Base-by-base conservation (phyloP, 108 stramenopile genomes). In the Pseudonitzschia pungens region DNA sequence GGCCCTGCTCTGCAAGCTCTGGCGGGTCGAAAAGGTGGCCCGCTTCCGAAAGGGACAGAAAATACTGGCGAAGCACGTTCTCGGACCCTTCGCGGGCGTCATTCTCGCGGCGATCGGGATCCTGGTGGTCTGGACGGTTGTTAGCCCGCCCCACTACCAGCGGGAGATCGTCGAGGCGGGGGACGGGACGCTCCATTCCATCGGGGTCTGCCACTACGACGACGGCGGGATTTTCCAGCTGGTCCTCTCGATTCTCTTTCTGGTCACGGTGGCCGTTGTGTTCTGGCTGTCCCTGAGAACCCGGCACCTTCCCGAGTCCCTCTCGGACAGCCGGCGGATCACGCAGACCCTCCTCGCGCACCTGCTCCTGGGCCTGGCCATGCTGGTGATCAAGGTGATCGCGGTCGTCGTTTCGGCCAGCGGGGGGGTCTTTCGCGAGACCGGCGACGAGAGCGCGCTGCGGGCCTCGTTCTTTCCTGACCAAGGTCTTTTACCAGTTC, bases 1-100 rank as follows among this genome's bases (percentile, higher is more conserved):
- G 71, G 71, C 71, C 20, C 29, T 72, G 40, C 45, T 72, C 59
- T 72, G 57, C 36, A 72, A 72, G 60, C 59, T 72, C 53, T 72
- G 32, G 26, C 40, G 71, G 28, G 60, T 72, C 27, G 56, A 72
- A 43, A 72, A 62, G 44, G 71, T 72, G 11, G 59, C 59, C 20
- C 71, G 44, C 36, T 28, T 60, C 14, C 58, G 71, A 60, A 72
- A 44, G 59, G n/a, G 71, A 15, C 58, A 63, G 26, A 43, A 36
- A 20, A 31, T 72, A 8, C 22, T 40, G 40, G 71, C 48, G 14
- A 62, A 42, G 42, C 31, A 72, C 58, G 71, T 72, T 12, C 42
- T 72, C 42, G 20, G 32, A 11, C 71, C 71, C 22, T 63, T 72
- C 21, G 22, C 22, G 8, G 41, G 2, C 16, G 28, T 63, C 0